These are phyloP conservation scores for Ilyonectria mors-panacis DNA, from an alignment of 2,329 filamentous ascomycete species.

Conservation along the genomic window DNA sequence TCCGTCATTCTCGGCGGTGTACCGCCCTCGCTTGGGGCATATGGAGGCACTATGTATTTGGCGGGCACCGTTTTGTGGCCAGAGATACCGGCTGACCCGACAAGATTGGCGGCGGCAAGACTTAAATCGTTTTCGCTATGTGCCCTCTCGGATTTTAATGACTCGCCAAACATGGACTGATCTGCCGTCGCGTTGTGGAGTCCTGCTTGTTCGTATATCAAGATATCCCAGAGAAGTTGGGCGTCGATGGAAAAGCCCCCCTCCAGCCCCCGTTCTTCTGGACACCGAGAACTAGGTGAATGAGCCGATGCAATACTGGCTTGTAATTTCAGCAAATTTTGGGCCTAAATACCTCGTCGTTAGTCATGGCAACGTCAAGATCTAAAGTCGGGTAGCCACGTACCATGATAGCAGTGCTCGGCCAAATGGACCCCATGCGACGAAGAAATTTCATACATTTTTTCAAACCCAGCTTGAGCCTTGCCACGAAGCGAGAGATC, in stretches of 20 bases:
- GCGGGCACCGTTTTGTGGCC: slow-evolving; percentile 52
- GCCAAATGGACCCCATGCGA: slow-evolving; percentile 43
- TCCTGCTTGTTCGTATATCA: slow-evolving; percentile 54
- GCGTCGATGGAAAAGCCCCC: slow-evolving; percentile 50
- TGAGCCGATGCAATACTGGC: slow-evolving; percentile 42
- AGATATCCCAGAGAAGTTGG: slow-evolving; percentile 53
- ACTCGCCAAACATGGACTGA: slow-evolving; percentile 41
- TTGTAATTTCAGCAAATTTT: slow-evolving; percentile 49
- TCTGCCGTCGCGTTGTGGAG: slow-evolving; percentile 38
- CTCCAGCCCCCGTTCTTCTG: slow-evolving; percentile 32
- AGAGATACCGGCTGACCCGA: slow-evolving; percentile 56
- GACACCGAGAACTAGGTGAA: background rate
- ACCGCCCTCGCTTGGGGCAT: slow-evolving; percentile 50
- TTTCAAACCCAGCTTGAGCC: slow-evolving; percentile 45
- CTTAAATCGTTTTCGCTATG: slow-evolving; percentile 13
- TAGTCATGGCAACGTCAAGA: background rate
- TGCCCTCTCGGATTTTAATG: slow-evolving; percentile 16
- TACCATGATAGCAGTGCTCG: slow-evolving; percentile 45
- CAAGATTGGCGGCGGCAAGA: slow-evolving; percentile 48
- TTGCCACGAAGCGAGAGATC: slow-evolving; percentile 39
- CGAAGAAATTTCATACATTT: slow-evolving; percentile 46
- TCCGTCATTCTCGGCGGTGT: background rate
- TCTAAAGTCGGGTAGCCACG: slow-evolving; percentile 5
- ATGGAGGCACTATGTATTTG: slow-evolving; percentile 49
- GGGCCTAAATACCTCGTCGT: slow-evolving; percentile 32